Evolutionary conservation across 2,329 filamentous ascomycete genomes (phyloP).

Genomic region (Neopestalotiopsis sp.): DNA sequence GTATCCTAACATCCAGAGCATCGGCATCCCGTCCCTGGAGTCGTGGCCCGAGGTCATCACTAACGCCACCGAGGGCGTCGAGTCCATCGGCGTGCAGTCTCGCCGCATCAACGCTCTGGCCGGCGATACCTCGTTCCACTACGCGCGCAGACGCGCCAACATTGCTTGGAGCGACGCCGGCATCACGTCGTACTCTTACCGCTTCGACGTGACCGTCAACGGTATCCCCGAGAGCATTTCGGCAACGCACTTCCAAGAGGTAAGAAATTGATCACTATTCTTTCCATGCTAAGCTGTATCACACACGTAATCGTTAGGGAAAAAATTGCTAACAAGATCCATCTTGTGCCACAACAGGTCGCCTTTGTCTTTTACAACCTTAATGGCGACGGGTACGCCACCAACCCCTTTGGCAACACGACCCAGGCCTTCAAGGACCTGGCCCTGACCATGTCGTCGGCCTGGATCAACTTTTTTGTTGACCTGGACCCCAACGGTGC

Average conservation of each 20-base stretch:
- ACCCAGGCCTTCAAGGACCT: slow-evolving; percentile 31
- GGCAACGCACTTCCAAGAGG: slow-evolving; percentile 46
- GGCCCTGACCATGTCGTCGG: slow-evolving; percentile 32
- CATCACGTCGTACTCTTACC: slow-evolving; percentile 36
- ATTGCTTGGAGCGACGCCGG: slow-evolving; percentile 32
- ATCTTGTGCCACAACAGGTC: slow-evolving; percentile 4
- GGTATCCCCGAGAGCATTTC: slow-evolving; percentile 25
- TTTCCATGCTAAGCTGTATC: too few relatives aligned
- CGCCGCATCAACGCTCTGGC: slow-evolving; percentile 35
- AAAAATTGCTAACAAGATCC: not conserved
- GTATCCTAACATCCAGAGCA: slow-evolving; percentile 38
- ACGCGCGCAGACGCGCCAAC: slow-evolving; percentile 32
- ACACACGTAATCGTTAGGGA: too few relatives aligned
- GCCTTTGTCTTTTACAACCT: slow-evolving; percentile 46
- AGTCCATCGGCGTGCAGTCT: slow-evolving; percentile 33
- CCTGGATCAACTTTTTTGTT: slow-evolving; percentile 51
- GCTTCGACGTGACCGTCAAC: slow-evolving; percentile 38
- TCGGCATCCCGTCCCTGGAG: slow-evolving; percentile 40
- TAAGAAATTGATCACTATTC: slow-evolving; percentile 23
- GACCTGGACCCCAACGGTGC: slow-evolving; percentile 56
- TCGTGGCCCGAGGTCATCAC: slow-evolving; percentile 37
- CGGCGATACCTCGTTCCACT: slow-evolving; percentile 34
- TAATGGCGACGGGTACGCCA: slow-evolving; percentile 35
- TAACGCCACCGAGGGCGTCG: slow-evolving; percentile 29
- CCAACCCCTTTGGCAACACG: slow-evolving; percentile 36